phyloP scores from a whole-genome alignment of 176 grass and related monocot genomes.

The Avena sativa region DNA sequence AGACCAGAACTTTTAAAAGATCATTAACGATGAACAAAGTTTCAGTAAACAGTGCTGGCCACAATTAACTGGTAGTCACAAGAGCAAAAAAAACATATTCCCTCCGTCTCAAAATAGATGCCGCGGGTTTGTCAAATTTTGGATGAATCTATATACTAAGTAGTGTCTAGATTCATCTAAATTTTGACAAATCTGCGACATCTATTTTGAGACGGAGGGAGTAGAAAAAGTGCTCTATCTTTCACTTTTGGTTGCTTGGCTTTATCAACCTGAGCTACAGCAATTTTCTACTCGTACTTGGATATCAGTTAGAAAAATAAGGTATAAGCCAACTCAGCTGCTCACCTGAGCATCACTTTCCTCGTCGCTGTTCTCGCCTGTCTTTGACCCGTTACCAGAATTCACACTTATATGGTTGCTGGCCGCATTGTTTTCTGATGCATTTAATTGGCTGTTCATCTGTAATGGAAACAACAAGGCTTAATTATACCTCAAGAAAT shows the following conservation, averaged over 20 bases:
- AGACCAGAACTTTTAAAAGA: slow-evolving; percentile 37
- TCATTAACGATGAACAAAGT: slow-evolving; percentile 19
- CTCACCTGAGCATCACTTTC: slow-evolving; percentile 82
- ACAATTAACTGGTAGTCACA: background rate
- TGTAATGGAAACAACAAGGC: slow-evolving; percentile 51
- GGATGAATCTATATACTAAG: no score
- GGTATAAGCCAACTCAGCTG: slow-evolving; percentile 2
- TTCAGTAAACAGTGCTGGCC: slow-evolving; percentile 18
- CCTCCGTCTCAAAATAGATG: no score
- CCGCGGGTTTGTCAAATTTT: no score
- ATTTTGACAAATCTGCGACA: no score
- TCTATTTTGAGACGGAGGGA: no score
- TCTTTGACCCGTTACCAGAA: slow-evolving; percentile 60
- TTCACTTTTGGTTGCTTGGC: slow-evolving; percentile 17
- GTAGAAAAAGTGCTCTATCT: background rate
- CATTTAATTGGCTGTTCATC: slow-evolving; percentile 72
- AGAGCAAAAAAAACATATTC: background rate
- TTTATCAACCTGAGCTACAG: background rate
- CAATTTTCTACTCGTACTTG: slow-evolving; percentile 4
- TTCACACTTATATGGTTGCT: slow-evolving; percentile 86
- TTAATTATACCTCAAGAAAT: slow-evolving; percentile 25
- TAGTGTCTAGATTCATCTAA: no score
- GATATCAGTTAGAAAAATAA: slow-evolving; percentile 27
- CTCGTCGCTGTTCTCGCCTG: slow-evolving; percentile 63
- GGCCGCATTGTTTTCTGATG: slow-evolving; percentile 70